Base-by-base conservation (phyloP, 768 basidiomycete genomes). In the Naganishia onofrii region DNA sequence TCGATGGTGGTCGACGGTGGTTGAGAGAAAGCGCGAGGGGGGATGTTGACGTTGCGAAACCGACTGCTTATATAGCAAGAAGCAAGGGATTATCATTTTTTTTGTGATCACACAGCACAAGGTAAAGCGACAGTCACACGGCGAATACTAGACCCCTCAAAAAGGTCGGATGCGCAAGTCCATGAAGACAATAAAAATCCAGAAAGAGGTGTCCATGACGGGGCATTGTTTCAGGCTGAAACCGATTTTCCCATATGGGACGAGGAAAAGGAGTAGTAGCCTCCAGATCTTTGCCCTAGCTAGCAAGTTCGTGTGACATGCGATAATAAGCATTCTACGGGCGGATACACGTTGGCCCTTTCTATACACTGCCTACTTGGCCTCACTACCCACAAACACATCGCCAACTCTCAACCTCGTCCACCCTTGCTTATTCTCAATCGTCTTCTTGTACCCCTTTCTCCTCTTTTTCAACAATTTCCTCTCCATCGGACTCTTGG, bases 381-480 rank as follows among this genome's bases (percentile, higher is more conserved):
- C 60, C 38, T 63, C 60, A 28, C 28, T 63, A 1, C 60, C 60
- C 23, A 63, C 60, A 46, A 63, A 63, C 5, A 63, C 60, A 44
- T 89, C 85, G 23, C 93, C 93, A 73, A 99, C 90, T 64, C 94
- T 86, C 70, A 99, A 85, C 78, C 93, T 87, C n/a, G 95, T 98
- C 83, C 91, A 98, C 1, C 89, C 90, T 79, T 93, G 92, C 82
- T 97, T 98, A 81, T 92, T 89, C 79, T 87, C 86, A 73, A 97
- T 91, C 9, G 91, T 93, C 83, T 92, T 91, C 82, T 90, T 87
- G 83, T 98, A 98, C 12, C 95, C 93, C 84, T 98, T 97, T 88
- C 96, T 88, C 82, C 93, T 84, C 85, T 98, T 99, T 84, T 94
- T 95, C 85, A 97, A 96, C 83, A 94, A 87, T 67, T 91, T 90